These are phyloP conservation scores for Seiridium cupressi DNA, from an alignment of 2,329 filamentous ascomycete species.

Conservation along the genomic window DNA sequence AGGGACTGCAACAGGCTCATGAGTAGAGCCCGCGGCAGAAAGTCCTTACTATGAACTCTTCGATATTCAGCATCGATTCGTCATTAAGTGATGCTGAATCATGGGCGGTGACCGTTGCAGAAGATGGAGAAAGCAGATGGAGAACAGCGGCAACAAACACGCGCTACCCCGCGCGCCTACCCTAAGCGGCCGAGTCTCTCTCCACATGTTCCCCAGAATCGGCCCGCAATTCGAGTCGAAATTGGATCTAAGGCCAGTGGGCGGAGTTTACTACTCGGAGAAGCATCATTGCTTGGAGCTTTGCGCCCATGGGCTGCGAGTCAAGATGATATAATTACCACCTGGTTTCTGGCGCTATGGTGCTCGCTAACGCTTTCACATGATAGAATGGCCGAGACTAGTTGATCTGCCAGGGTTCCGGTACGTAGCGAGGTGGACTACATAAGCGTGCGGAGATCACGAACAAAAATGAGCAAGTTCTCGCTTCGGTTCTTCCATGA, in stretches of 20 bases:
- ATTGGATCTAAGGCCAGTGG: neutral
- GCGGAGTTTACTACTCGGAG: neutral
- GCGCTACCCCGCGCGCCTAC: neutral
- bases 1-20: too few species aligned
- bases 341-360: neutral
- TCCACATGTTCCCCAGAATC: constrained; percentile 9
- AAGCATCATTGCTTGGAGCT: neutral
- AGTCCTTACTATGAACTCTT: too few species aligned
- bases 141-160: neutral
- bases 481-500: too few species aligned
- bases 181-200: neutral
- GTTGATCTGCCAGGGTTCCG: neutral
- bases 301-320: constrained; percentile 1
- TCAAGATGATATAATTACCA: neutral
- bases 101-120: neutral
- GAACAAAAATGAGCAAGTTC: too few species aligned
- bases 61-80: too few species aligned
- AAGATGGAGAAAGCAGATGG: neutral
- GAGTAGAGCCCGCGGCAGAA: too few species aligned
- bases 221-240: neutral
- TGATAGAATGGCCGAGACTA: neutral
- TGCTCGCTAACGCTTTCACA: neutral
- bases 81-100: too few species aligned
- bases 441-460: too few species aligned
- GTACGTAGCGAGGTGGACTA: too few species aligned